A percentile compares a stretch with the other conserved stretches of the same genome.
phyloP scores from a whole-genome alignment of 2,329 filamentous ascomycete species.

The Fusarium anguioides region DNA sequence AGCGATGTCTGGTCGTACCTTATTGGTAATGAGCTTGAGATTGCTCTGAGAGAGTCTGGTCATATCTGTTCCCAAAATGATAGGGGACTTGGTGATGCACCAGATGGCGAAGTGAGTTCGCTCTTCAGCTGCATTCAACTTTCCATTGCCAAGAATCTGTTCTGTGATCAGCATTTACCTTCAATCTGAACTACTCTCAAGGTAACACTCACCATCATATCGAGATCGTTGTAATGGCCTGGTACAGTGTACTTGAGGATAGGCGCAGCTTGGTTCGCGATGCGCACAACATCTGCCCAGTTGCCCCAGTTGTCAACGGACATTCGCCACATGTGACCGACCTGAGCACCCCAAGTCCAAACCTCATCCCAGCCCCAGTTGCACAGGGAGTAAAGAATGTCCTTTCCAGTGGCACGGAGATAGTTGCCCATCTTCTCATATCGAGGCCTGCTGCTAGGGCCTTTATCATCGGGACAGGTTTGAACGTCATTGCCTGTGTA shows the following conservation, averaged over 20 bases:
- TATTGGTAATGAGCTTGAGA: conserved; percentile 23
- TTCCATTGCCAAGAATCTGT: conserved; percentile 22
- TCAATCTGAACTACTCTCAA: fast-evolving
- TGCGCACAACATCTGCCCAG: conserved; percentile 23
- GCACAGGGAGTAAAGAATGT: conserved; percentile 27
- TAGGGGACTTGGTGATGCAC: conserved; percentile 27
- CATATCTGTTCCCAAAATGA: conserved; percentile 23
- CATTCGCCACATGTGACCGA: conserved; percentile 28
- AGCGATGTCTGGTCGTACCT: not conserved
- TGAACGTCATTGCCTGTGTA: conserved; percentile 18
- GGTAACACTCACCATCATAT: conserved; percentile 10
- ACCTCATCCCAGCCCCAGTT: conserved; percentile 29
- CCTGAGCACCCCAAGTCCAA: conserved; percentile 27
- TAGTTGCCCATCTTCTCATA: conserved; percentile 24
- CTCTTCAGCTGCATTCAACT: conserved; percentile 15
- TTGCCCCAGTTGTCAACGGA: conserved; percentile 25
- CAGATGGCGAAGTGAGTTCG: conserved; percentile 27
- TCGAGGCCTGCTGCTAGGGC: conserved; percentile 7
- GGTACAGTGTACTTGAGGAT: conserved; percentile 23
- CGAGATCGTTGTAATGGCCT: conserved; percentile 22
- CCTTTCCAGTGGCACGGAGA: conserved; percentile 15
- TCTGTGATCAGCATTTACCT: not conserved
- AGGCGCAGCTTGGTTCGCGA: conserved; percentile 22
- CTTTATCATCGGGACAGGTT: conserved; percentile 4
- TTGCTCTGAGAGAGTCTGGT: conserved; percentile 13